Evolutionary conservation across 2,329 filamentous ascomycete genomes (phyloP), one percentile per base, ranked within the genome.

Genomic region (Torrubiella hemipterigena): DNA sequence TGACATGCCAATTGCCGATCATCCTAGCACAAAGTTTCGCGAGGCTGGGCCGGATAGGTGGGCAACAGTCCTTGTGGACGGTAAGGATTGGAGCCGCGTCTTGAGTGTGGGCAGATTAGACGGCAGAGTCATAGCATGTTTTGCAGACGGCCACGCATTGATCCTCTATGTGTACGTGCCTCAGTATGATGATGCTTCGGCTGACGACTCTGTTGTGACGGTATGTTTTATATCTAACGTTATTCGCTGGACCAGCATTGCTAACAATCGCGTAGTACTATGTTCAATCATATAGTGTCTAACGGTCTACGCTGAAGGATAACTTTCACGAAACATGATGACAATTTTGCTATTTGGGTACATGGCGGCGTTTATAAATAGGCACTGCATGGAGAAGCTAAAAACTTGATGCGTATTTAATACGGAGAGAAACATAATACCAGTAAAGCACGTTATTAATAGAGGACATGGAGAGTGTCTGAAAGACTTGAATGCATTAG

Each of bases 31-130:
- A 31, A 68, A 65, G 36, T 89, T 93, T 66, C 76, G 74, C 43
- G 71, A 77, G 32, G 77, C 73, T 14, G 83, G 82, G 11, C 82
- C 86, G 11, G 77, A 85, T 38, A 77, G 75, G 27, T 96, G 89
- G 85, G 84, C 86, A 2, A 85, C 74, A 16, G 89, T 96, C 21
- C 69, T 83, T 32, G 86, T 96, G 16, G 91, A 96, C 56, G 91
- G 86, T 20, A 81, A 77, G 52, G 91, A 98, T 52, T 96, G 91
- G 89, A 85, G 85, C 19, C 76, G 74, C 42, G 89, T 96, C n/a
- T 65, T 98, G 42, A 93, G 85, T 52, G 87, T 96, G 10, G 89
- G 89, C 2, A 68, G 87, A 30, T 60, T 96, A 18, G 89, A 91
- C 44, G 89, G 86, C 1, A 70, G 85, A 42, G 89, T 96, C 31